phyloP scores from a whole-genome alignment of 768 basidiomycete species.

The Boletus reticulatus region DNA sequence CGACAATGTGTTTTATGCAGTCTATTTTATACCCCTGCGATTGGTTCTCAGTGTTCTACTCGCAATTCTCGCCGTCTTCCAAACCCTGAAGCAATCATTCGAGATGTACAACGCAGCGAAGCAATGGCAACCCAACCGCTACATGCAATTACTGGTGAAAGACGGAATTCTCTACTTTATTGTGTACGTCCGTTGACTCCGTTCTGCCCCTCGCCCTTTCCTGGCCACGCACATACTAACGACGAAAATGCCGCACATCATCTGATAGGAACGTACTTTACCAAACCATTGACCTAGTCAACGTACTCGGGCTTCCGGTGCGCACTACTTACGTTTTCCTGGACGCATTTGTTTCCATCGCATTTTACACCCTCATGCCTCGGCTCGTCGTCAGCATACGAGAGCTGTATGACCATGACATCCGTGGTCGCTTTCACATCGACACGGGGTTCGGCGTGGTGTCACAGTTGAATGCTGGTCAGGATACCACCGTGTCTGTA shows the following conservation, averaged over 20 bases:
- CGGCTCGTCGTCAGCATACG: not conserved
- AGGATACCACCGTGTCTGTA: not conserved
- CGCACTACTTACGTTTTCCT: too few species aligned
- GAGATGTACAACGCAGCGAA: not conserved
- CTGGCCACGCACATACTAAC: slow-evolving; percentile 13
- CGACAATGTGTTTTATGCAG: too few species aligned
- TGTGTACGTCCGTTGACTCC: not conserved
- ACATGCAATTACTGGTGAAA: not conserved
- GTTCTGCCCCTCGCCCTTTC: too few species aligned
- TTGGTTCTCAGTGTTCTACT: not conserved
- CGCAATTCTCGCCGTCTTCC: not conserved
- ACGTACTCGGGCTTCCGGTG: accelerated
- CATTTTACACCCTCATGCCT: not conserved
- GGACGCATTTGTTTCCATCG: too few species aligned
- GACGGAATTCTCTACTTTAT: not conserved
- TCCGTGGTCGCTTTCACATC: not conserved
- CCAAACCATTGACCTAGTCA: too few species aligned
- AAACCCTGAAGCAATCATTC: not conserved
- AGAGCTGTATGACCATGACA: not conserved
- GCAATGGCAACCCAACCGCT: not conserved
- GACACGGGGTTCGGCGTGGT: not conserved
- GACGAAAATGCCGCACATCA: slow-evolving; percentile 33
- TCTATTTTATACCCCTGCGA: not conserved
- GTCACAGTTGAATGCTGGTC: not conserved
- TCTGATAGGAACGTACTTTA: too few species aligned